Evolutionary conservation across 2,329 filamentous ascomycete species (phyloP).

Genomic region (Neurospora sp.): DNA sequence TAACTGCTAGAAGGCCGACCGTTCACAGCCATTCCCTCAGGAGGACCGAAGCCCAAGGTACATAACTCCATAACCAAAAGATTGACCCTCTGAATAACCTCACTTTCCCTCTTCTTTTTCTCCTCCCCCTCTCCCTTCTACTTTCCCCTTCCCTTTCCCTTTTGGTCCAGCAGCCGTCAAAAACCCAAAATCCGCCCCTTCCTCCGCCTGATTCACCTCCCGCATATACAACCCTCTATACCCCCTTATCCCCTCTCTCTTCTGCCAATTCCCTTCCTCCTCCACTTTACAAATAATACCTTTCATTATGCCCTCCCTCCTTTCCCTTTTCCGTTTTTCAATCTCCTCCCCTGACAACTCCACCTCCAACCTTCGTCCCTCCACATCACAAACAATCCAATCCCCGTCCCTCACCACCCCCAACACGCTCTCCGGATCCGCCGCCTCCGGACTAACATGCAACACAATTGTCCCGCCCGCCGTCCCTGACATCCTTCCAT

Average conservation of each 20-base stretch:
- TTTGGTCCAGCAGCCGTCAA: slow-evolving; percentile 34
- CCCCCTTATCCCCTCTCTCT: slow-evolving; percentile 29
- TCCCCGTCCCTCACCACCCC: slow-evolving; percentile 71
- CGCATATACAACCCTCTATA: slow-evolving; percentile 51
- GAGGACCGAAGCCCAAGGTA: not conserved
- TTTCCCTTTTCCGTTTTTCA: slow-evolving; percentile 41
- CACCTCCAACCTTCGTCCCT: slow-evolving; percentile 46
- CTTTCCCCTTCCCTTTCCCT: not conserved
- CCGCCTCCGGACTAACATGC: slow-evolving; percentile 79
- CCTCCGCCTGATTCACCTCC: slow-evolving; percentile 48
- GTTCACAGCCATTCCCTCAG: not conserved
- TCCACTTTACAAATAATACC: too few species aligned
- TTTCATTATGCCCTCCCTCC: slow-evolving; percentile 17
- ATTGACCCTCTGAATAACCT: not conserved
- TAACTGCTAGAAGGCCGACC: not conserved
- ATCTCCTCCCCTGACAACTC: slow-evolving; percentile 65
- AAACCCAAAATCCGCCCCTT: slow-evolving; percentile 53
- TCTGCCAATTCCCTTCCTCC: slow-evolving; percentile 7
- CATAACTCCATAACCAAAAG: not conserved
- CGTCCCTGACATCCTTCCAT: slow-evolving; percentile 79
- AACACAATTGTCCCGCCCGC: slow-evolving; percentile 84
- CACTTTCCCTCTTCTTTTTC: not conserved
- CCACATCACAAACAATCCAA: slow-evolving; percentile 66
- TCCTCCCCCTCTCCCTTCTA: not conserved
- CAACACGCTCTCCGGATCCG: slow-evolving; percentile 63